phyloP scores from a whole-genome alignment of 306 rosid genomes.

The Leucaena leucocephala region DNA sequence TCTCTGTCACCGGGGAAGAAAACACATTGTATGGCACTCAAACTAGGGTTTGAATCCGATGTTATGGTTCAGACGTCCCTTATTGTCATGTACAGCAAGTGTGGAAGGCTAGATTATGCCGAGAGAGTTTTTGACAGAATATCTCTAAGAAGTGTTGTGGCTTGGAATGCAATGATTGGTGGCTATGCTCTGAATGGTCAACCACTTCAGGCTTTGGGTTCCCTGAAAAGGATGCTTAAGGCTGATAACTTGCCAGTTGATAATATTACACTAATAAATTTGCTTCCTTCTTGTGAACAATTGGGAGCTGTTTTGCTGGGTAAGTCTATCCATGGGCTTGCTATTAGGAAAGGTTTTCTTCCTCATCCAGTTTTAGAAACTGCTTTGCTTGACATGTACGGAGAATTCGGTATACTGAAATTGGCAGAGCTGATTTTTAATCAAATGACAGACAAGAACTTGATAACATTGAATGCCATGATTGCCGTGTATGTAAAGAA shows the following conservation, averaged over 20 bases:
- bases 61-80: slow-evolving; percentile 55
- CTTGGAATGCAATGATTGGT: slow-evolving; percentile 66
- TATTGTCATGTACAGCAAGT: slow-evolving; percentile 58
- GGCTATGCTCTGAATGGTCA: slow-evolving; percentile 42
- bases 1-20: slow-evolving; percentile 45
- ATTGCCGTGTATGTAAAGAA: slow-evolving; percentile 48
- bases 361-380: slow-evolving; percentile 62
- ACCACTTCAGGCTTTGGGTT: slow-evolving; percentile 36
- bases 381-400: slow-evolving; percentile 51
- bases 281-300: slow-evolving; percentile 57
- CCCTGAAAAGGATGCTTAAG: slow-evolving; percentile 52
- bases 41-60: slow-evolving; percentile 45
- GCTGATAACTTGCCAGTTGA: slow-evolving; percentile 45
- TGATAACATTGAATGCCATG: slow-evolving; percentile 61
- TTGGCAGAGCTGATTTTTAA: slow-evolving; percentile 45
- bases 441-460: slow-evolving; percentile 41
- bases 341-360: slow-evolving; percentile 58
- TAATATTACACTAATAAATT: slow-evolving; percentile 50
- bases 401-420: slow-evolving; percentile 44
- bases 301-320: slow-evolving; percentile 49
- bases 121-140: slow-evolving; percentile 53
- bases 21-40: slow-evolving; percentile 53
- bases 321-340: slow-evolving; percentile 58
- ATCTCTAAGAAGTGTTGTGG: slow-evolving; percentile 44
- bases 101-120: slow-evolving; percentile 45